phyloP scores from a whole-genome alignment of 2,329 filamentous ascomycete species.

The Fusarium transvaalense region DNA sequence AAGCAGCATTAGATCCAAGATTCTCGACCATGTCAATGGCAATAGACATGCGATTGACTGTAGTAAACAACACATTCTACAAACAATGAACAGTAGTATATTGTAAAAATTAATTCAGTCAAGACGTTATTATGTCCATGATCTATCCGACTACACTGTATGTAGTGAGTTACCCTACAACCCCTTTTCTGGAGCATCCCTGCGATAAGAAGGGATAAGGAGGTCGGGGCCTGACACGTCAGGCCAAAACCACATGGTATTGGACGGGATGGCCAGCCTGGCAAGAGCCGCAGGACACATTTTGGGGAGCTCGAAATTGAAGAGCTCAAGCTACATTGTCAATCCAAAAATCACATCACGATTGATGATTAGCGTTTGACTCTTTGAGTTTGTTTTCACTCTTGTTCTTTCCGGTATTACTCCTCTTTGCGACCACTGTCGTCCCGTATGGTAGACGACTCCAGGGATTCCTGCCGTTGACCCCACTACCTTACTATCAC shows the following conservation, averaged over 20 bases:
- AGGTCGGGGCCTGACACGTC: conserved; percentile 43
- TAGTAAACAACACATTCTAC: not conserved
- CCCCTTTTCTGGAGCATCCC: conserved; percentile 40
- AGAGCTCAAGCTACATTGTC: conserved; percentile 39
- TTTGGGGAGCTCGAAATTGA: conserved; percentile 48
- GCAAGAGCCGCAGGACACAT: conserved; percentile 50
- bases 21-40: not conserved
- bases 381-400: conserved; percentile 2
- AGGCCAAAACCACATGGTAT: conserved; percentile 45
- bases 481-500: conserved; percentile 50
- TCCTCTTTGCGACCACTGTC: conserved; percentile 20
- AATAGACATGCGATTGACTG: not conserved
- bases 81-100: not conserved
- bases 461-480: conserved; percentile 46
- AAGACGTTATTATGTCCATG: not conserved
- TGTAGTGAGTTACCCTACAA: conserved; percentile 29
- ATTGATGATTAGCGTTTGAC: conserved; percentile 40
- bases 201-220: conserved; percentile 36
- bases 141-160: not conserved
- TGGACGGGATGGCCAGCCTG: conserved; percentile 43
- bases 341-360: conserved; percentile 30
- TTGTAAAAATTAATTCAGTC: not conserved
- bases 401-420: not conserved
- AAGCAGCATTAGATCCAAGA: not conserved
- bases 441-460: conserved; percentile 45